Conservation (phyloP, 352 stramenopile species). For the Globisporangium alternatum region DNA sequence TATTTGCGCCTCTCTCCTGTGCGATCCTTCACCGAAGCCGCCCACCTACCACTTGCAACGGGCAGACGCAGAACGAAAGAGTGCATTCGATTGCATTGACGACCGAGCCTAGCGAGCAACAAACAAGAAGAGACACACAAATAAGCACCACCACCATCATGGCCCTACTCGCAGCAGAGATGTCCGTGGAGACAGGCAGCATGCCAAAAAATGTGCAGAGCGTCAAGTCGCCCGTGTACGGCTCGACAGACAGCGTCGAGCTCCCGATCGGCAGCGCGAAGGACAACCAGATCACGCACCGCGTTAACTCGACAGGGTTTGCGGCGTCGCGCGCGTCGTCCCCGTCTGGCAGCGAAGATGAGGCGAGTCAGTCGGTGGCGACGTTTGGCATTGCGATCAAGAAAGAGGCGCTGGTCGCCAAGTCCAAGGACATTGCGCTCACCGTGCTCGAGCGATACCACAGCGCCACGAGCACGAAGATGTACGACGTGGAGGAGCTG, state of each 20-base stretch:
- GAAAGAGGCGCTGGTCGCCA: constrained; percentile 20
- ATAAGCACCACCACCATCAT: constrained; percentile 8
- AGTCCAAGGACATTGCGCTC: constrained; percentile 32
- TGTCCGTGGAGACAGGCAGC: background rate
- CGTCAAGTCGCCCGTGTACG: constrained; percentile 11
- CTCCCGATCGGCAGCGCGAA: background rate
- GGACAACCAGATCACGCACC: constrained; percentile 21
- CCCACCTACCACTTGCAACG: constrained; percentile 2
- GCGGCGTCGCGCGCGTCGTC: constrained; percentile 33
- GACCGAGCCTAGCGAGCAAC: background rate
- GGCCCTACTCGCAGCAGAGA: constrained; percentile 14
- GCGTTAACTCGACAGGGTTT: constrained; percentile 23
- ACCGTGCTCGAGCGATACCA: constrained; percentile 64
- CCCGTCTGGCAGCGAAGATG: constrained; percentile 33
- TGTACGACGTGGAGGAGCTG: constrained; percentile 87
- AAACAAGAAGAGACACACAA: constrained; percentile 3
- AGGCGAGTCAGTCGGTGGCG: constrained; percentile 25
- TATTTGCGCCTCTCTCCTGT: background rate
- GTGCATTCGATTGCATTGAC: background rate
- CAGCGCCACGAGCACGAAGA: constrained; percentile 72
- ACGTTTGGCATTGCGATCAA: constrained; percentile 14
- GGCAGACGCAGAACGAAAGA: background rate
- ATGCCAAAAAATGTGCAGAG: background rate
- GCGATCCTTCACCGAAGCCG: background rate
- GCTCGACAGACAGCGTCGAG: background rate